Base-by-base conservation (phyloP, 345 rosid species). In the Hibiscus tridactylites region DNA sequence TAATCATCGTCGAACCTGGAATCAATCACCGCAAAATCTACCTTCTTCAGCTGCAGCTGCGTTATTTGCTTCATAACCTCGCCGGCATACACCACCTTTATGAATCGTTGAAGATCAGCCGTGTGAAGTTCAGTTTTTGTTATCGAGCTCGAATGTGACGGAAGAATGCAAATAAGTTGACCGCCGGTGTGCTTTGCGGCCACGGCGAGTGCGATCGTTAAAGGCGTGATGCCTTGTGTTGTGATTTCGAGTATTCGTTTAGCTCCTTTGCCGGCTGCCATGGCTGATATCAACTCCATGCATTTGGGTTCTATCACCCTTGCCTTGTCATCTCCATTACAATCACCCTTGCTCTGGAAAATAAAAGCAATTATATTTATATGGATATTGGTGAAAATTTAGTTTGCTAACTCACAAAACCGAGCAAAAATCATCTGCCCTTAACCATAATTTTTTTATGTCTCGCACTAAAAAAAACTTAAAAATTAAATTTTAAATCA, bases 131-230 rank as follows among this genome's bases (percentile, higher is more conserved):
- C 15, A 2, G 17, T 50, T 50, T 50, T 13, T 4, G 17, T 13
- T 50, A 42, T 9, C 11, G 42, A 37, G 42, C 9, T 37, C 42
- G 16, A 16, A 50, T 56, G 29, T 61, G 16, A 17, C 42, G 68
- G 21, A 1, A 56, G 4, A 28, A 71, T 71, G 65, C 73, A 71
- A 59, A 26, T 42, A 16, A 58, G 73, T 70, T 70, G 64, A 1
- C 73, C 73, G 6, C 65, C 73, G 1, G 15, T 71, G 16, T 71
- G 73, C 39, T 71, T 71, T 24, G 73, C 73, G 9, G 65, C 64
- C 5, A 58, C 52, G 2, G 39, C 73, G 12, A 71, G 73, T 35
- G 73, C 54, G 9, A 71, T 16, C 2, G 73, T 71, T 13, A 71
- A 58, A 16, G 73, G 73, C 2, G 73, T 71, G 12, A 71, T 42